Percentiles rank a stretch among this genome's conserved stretches.
Conservation (phyloP, 2,329 filamentous ascomycete species). For the Phialemonium atrogriseum region DNA sequence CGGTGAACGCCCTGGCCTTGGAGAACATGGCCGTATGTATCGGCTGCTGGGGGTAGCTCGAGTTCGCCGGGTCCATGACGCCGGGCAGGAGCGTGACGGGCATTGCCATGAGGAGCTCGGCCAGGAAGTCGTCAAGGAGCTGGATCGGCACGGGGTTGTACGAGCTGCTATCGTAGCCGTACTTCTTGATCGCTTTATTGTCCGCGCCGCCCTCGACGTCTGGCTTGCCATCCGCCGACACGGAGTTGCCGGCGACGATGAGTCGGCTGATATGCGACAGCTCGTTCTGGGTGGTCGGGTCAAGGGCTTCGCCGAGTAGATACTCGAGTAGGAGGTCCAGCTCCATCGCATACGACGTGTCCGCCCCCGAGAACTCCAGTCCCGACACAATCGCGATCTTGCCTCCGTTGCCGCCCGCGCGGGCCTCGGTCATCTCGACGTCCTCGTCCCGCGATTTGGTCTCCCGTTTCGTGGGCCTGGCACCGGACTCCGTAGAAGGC, state of each 20-base stretch:
- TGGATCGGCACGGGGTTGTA: slow-evolving; percentile 85
- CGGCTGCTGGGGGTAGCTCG: slow-evolving; percentile 83
- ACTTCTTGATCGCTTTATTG: slow-evolving; percentile 62
- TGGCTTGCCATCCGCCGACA: slow-evolving; percentile 36
- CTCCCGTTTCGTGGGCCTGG: slow-evolving; percentile 23
- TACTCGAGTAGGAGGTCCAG: slow-evolving; percentile 78
- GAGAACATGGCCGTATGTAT: slow-evolving; percentile 92
- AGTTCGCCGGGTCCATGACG: slow-evolving; percentile 76
- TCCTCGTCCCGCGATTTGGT: slow-evolving; percentile 38
- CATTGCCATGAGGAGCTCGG: slow-evolving; percentile 72
- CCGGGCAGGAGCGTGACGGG: slow-evolving; percentile 87
- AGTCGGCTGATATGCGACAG: slow-evolving; percentile 69
- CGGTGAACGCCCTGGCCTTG: slow-evolving; percentile 58
- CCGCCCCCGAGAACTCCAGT: slow-evolving; percentile 69
- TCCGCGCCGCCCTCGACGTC: slow-evolving; percentile 29
- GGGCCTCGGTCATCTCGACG: slow-evolving; percentile 48
- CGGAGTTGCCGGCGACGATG: slow-evolving; percentile 86
- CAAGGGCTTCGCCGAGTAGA: slow-evolving; percentile 72
- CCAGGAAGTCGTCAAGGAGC: slow-evolving; percentile 75
- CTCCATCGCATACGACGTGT: slow-evolving; percentile 62
- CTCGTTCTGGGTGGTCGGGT: slow-evolving; percentile 48
- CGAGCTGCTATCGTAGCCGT: slow-evolving; percentile 82
- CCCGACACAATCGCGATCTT: slow-evolving; percentile 84
- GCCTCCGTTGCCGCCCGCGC: slow-evolving; percentile 26
- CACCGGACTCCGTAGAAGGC: slow-evolving; percentile 22